Evolutionary conservation across 2,329 filamentous ascomycete genomes (phyloP).

Genomic region (Epichloe baconii): DNA sequence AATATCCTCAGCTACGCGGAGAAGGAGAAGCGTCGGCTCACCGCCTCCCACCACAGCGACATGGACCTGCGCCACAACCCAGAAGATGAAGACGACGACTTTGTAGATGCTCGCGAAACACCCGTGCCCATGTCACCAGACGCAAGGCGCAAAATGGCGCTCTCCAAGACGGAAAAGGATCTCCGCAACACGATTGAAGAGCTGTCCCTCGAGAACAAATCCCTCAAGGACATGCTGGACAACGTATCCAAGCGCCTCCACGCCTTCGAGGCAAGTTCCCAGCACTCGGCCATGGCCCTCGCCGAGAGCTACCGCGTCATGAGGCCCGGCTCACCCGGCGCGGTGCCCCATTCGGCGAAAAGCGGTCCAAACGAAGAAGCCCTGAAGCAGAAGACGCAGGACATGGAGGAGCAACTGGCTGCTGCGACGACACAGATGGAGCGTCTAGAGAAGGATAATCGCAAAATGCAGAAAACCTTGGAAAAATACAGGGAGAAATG

Average conservation of each 20-base stretch:
- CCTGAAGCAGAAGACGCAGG: conserved; percentile 38
- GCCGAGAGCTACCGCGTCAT: conserved; percentile 67
- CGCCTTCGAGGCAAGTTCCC: conserved; percentile 83
- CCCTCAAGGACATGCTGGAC: conserved; percentile 73
- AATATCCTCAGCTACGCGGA: conserved; percentile 65
- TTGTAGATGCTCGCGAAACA: conserved; percentile 74
- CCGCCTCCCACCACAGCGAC: conserved; percentile 35
- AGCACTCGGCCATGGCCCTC: conserved; percentile 73
- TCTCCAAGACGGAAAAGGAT: conserved; percentile 29
- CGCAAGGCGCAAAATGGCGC: conserved; percentile 27
- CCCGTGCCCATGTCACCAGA: conserved; percentile 31
- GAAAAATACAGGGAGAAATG: conserved; percentile 47
- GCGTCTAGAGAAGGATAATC: conserved; percentile 49
- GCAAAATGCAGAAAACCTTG: conserved; percentile 41
- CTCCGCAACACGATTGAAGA: conserved; percentile 69
- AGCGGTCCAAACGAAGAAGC: conserved; percentile 17
- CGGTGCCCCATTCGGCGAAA: conserved; percentile 14
- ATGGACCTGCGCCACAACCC: conserved; percentile 20
- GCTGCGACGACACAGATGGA: conserved; percentile 47
- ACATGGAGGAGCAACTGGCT: conserved; percentile 55
- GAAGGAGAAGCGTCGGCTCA: conserved; percentile 50
- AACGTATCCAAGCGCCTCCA: conserved; percentile 78
- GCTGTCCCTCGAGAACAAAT: conserved; percentile 75
- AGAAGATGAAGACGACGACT: conserved; percentile 68
- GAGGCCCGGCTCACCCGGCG: conserved; percentile 38